Base-by-base conservation (phyloP, 2,329 filamentous ascomycete genomes). In the Aspergillus bombycis region DNA sequence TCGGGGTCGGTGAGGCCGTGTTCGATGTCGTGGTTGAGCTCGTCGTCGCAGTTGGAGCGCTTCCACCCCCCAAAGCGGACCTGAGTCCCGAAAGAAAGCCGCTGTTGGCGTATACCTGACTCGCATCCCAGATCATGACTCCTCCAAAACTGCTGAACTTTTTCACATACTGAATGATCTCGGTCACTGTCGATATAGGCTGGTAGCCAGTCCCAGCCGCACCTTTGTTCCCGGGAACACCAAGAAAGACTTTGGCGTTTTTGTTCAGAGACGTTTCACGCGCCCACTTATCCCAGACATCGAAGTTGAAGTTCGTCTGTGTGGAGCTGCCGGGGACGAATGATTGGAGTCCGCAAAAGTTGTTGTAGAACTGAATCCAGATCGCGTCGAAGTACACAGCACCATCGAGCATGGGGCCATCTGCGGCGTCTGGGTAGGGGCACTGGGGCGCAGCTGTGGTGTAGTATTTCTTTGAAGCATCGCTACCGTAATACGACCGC, bases 101-200 rank as follows among this genome's bases (percentile, higher is more conserved):
- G 1, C 68, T 45, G 75, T 90, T 89, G n/a, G 77, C 76, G 65
- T 83, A 87, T 2, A 85, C 80, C 78, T 89, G 87, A 36, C 81
- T 85, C 75, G 85, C 85, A 74, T 91, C 89, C 89, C 88, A 91
- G 77, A 90, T 81, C 88, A 91, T 90, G 32, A 88, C 82, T 26
- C 89, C 89, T 8, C 88, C 88, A 69, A 91, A 90, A 74, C 83
- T 89, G 4, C 78, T 74, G 71, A 84, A 90, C 46, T 76, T 72
- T 75, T 84, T 83, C 45, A 78, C 80, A 69, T 86, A 89, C 32
- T 80, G 61, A 65, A 91, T 82, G 34, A 88, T 80, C 11, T 77
- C 71, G 28, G 72, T 75, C 45, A 91, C 78, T 21, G 79, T 74
- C 21, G 70, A 68, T 2, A 82, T 81, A 5, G 76, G 69, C 16